A percentile compares a stretch with the other conserved stretches of the same genome.
Conservation (phyloP, 345 rosid species). For the Hibiscus syriacus region DNA sequence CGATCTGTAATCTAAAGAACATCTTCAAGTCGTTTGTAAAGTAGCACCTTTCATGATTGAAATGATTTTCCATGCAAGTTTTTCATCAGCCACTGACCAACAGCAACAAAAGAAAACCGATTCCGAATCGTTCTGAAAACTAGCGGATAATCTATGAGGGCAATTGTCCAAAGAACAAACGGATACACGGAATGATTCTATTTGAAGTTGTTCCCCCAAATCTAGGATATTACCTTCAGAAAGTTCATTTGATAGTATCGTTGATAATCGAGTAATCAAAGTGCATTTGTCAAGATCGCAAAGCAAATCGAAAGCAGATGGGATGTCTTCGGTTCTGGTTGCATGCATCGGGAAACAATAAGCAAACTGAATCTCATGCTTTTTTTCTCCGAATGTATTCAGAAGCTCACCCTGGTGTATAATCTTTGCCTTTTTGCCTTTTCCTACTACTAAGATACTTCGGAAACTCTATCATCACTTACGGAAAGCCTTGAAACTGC, state of each 20-base stretch:
- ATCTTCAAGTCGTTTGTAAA: slow-evolving; percentile 4
- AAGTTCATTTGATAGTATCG: slow-evolving; percentile 26
- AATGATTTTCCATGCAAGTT: slow-evolving; percentile 67
- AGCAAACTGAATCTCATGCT: slow-evolving; percentile 41
- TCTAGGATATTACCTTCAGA: slow-evolving; percentile 33
- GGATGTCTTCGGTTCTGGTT: slow-evolving; percentile 7
- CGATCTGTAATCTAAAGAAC: neutral
- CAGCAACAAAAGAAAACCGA: slow-evolving; percentile 58
- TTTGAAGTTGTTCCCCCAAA: slow-evolving; percentile 40
- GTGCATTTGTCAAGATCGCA: neutral
- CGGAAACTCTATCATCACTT: slow-evolving; percentile 51
- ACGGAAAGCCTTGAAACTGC: slow-evolving; percentile 26
- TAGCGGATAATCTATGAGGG: neutral
- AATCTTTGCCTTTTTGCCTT: slow-evolving; percentile 47
- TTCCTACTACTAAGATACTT: slow-evolving; percentile 50
- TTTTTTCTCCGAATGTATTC: slow-evolving; percentile 35
- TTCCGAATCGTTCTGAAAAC: neutral
- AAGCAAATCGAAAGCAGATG: neutral
- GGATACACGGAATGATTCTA: slow-evolving; percentile 43
- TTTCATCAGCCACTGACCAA: slow-evolving; percentile 64
- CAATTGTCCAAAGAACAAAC: slow-evolving; percentile 51
- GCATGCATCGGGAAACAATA: slow-evolving; percentile 46
- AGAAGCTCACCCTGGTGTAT: slow-evolving; percentile 73
- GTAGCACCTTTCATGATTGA: slow-evolving; percentile 24
- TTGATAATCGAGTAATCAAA: slow-evolving; percentile 27